Evolutionary conservation across 257 asterid species (phyloP), one percentile per base, ranked within the genome.

Genomic region (Primulina tabacum): DNA sequence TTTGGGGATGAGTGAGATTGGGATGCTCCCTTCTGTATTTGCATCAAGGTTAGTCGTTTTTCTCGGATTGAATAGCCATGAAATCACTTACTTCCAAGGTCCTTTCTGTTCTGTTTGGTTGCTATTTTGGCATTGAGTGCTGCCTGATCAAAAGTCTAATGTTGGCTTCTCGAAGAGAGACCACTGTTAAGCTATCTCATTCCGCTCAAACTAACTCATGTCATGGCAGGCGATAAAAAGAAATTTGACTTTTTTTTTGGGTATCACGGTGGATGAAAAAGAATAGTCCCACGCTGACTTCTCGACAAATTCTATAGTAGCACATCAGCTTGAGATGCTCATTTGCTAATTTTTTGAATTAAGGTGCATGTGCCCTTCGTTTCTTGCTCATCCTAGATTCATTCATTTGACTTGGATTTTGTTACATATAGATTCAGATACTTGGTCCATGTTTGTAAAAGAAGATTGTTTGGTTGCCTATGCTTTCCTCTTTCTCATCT

Each of bases 1-100:
- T 67, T 79, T 92, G 55, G 97, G 98, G 26, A 92, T 92, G 98
- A 88, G 97, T 17, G 89, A 92, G 79, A 87, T 88, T 4, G 98
- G 98, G 79, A 80, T 92, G 93, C 84, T 92, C n/a, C 97, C 97
- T 29, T 83, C 96, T 68, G 26, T 88, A 28, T 93, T 93, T 73
- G 85, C 94, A 62, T 72, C 79, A 1, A 87, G 98, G 98, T 88
- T 64, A 10, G 79, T 62, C 34, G 1, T 58, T 32, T 7, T 55
- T 47, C 40, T 26, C 63, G 14, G 26, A 37, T 38, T 8, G 32
- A 28, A 20, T 14, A 62, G 34, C 29, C 5, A 16, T 17, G 21
- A 16, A 14, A 4, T 50, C 20, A 50, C 8, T 43, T 50, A 4
- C 2, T 17, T 16, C 21, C 57, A 16, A 47, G 33, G 21, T 33